Base-by-base conservation (phyloP, 495 filamentous ascomycete species). In the Penicillium goetzii region DNA sequence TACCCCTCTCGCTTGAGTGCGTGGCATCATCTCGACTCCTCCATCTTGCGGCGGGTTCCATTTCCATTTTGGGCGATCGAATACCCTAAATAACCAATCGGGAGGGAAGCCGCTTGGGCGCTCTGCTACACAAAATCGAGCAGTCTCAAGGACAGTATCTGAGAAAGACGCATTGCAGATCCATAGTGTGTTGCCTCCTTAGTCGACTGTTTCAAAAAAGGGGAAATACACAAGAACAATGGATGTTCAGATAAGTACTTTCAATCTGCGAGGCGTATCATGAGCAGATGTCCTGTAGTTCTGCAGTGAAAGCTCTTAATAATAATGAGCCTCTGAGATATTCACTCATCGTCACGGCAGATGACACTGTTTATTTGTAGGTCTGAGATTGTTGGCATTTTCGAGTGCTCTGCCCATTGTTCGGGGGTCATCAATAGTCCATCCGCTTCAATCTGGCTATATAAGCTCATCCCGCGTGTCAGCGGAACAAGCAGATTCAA, bases 51-150 rank as follows among this genome's bases (percentile, higher is more conserved):
- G 40, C 56, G 56, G 56, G 56, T 34, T 58, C 26, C 17, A 12
- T 58, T 28, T 30, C 40, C 40, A 2, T 58, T 47, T 58, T 47
- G 40, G 40, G 40, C 40, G 26, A 58, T 58, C 9, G 26, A 47
- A 19, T 26, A 23, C 51, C 3, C 51, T 25, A 12, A n/a, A n/a
- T n/a, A n/a, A 23, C 43, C 43, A 23, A 47, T 47, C 43, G 43
- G 32, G 9, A 26, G 10, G 32, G 9, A 30, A 34, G 14, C n/a
- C 52, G 28, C 32, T 10, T 52, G 1, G 28, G 49, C 12, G 3
- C 49, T 51, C 6, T 52, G 40, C 5, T 4, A 7, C 45, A 8
- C 45, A 15, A 49, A 14, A 17, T n/a, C 12, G 26, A 51, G 14
- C 14, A 50, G 23, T 25, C 11, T 26, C 11, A 28, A 28, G 9